Evolutionary conservation across 2,329 filamentous ascomycete species (phyloP), one percentile per base, ranked within the genome.

Genomic region (Penicillium sp.): DNA sequence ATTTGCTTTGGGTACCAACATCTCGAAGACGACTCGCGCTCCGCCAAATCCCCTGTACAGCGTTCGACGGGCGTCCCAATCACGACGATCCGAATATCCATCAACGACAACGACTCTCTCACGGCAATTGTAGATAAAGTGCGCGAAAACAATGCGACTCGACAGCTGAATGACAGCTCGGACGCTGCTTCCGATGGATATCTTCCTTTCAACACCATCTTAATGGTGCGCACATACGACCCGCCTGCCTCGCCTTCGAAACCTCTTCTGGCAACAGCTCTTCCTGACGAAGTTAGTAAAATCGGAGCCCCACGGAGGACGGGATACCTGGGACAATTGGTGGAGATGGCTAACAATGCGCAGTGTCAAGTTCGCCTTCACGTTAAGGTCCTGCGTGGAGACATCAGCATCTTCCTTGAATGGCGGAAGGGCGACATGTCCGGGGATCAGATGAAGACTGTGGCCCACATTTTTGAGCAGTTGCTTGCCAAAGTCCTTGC

Each of bases 401-500:
- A 65, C 43, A 57, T 71, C 37, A 65, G 58, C 47, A 64, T 71
- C 18, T 71, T 70, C 49, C 50, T 72, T 1, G 69, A 72, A 57
- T 72, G 65, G 65, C 67, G 64, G 52, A 66, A 69, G 49, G 61
- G 64, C 5, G 66, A 71, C 13, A 65, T 71, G 54, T 68, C 67
- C 3, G 59, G 58, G 8, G 63, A 68, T 14, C 68, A 72, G 35
- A 67, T 69, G 50, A 65, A 65, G 46, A 78, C 76, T 41, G 66
- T 83, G 2, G 74, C 76, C 13, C 72, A 72, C 50, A 77, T 77
- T 0, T 81, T 84, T 37, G 77, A 79, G 33, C 72, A 75, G 19
- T 75, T 80, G 0, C 64, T 83, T 13, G 66, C 72, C 11, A 65
- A 72, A 14, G 72, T 80, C 2, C 54, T 82, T 11, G 65, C 70